Base-by-base conservation (phyloP, 1,284 basidiomycete species). In the Ustilago tritici region DNA sequence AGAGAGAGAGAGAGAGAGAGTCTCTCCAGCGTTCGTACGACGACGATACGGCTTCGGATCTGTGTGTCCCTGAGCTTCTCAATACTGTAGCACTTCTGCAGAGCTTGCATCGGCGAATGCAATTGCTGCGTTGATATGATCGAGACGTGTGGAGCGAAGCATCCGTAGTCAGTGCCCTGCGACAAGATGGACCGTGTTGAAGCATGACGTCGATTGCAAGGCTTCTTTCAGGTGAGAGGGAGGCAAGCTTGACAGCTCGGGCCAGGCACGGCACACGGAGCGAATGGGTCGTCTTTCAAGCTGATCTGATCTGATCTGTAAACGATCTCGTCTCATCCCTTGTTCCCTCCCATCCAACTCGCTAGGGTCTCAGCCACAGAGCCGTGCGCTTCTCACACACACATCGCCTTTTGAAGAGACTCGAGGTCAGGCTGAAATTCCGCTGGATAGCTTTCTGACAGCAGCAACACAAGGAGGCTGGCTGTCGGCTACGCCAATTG, bases 71-170 rank as follows among this genome's bases (percentile, higher is more conserved):
- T 17, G 40, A 41, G 10, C 10, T 41, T 17, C 36, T 36, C 36
- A 46, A 19, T 6, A 19, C 23, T 23, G 23, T 19, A 54, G 36
- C 36, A 36, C 54, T 38, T 38, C 54, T 56, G 54, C 54, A 56
- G n/a, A 52, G 36, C 23, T 38, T 31, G 54, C 54, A 56, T 56
- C 35, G 53, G 35, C 34, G 34, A 55, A 55, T 55, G 35, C 35
- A 23, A 2, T 23, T 23, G 1, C 23, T 23, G 23, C 23, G 23
- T 23, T 23, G 23, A 23, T 23, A 23, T 23, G 23, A 2, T 23
- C 23, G 23, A 23, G 23, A 23, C 23, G 23, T 23, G 23, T 23
- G 23, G 23, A 23, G 23, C 23, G 23, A 23, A 23, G 23, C 23
- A 23, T 23, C 23, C 23, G 23, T 23, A 23, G 23, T 23, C 23